These are phyloP conservation scores for Trametes hirsuta DNA, from an alignment of 1,284 basidiomycete genomes.

Conservation along the genomic window DNA sequence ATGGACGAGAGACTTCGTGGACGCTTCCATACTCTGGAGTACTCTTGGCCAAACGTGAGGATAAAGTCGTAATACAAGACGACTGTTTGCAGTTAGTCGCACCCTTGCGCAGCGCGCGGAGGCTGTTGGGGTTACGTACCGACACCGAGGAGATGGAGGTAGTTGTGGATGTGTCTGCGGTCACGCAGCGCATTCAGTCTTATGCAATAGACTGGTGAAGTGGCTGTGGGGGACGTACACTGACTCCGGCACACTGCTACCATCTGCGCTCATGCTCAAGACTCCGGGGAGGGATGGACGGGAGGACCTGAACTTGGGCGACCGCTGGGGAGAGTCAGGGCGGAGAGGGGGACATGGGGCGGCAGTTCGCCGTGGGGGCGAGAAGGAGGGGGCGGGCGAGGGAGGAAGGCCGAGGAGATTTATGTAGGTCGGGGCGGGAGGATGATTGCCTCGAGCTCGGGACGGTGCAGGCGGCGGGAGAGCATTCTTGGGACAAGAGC, in stretches of 20 bases:
- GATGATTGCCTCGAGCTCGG: neutral
- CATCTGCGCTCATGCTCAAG: slow-evolving; percentile 19
- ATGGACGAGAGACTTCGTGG: slow-evolving; percentile 21
- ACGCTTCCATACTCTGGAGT: slow-evolving; percentile 30
- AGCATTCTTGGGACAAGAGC: slow-evolving; percentile 5
- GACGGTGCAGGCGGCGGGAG: neutral
- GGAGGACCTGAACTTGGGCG: neutral
- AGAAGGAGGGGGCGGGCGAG: neutral
- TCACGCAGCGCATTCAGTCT: neutral
- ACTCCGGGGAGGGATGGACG: slow-evolving; percentile 7
- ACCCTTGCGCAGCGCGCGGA: too few species aligned
- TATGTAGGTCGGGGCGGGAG: neutral
- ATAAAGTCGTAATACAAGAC: slow-evolving; percentile 36
- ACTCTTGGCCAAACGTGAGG: slow-evolving; percentile 33
- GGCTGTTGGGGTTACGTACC: slow-evolving; percentile 11
- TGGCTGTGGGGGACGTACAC: slow-evolving; percentile 16
- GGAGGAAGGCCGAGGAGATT: slow-evolving; percentile 4
- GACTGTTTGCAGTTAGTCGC: slow-evolving; percentile 14
- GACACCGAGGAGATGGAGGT: slow-evolving; percentile 34
- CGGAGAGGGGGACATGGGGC: slow-evolving; percentile 11
- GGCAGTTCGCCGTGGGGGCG: slow-evolving; percentile 4
- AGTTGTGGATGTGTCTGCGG: slow-evolving; percentile 30
- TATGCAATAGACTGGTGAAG: neutral
- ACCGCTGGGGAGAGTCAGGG: slow-evolving; percentile 1
- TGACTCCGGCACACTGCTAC: slow-evolving; percentile 16